A percentile compares a stretch with the other conserved stretches of the same genome.
phyloP scores from a whole-genome alignment of 257 asterid species.

The Coffea canephora region DNA sequence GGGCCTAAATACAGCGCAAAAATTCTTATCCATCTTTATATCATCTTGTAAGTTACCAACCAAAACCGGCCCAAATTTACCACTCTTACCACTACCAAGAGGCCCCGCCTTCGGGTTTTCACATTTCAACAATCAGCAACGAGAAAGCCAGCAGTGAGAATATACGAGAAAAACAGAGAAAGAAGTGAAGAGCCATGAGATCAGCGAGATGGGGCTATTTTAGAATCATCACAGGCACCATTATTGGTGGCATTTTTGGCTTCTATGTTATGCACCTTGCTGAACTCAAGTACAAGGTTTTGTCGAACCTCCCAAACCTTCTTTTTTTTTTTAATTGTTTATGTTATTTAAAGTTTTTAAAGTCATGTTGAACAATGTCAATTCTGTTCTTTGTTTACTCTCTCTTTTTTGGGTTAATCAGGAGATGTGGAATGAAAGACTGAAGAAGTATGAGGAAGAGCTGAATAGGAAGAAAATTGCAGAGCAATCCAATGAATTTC shows the following conservation, averaged over 20 bases:
- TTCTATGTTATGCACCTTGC: constrained; percentile 85
- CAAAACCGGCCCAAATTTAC: not conserved
- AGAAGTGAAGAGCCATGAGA: constrained; percentile 30
- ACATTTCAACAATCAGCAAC: not conserved
- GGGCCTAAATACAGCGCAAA: too few species aligned
- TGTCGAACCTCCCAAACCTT: not conserved
- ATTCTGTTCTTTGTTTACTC: not conserved
- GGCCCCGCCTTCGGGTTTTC: not conserved
- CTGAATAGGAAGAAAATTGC: constrained; percentile 40
- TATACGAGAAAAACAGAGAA: not conserved
- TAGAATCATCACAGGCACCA: constrained; percentile 74
- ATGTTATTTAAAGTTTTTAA: not conserved
- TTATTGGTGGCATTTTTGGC: constrained; percentile 68
- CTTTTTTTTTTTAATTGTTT: not conserved
- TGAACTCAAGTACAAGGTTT: constrained; percentile 74
- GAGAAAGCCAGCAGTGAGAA: not conserved
- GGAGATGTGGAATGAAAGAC: constrained; percentile 84
- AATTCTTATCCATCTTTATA: too few species aligned
- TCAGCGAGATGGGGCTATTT: constrained; percentile 78
- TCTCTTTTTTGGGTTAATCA: constrained; percentile 10
- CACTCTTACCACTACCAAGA: not conserved
- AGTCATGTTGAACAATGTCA: not conserved
- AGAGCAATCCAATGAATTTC: constrained; percentile 48
- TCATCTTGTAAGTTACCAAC: not conserved
- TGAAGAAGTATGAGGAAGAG: constrained; percentile 85